A percentile compares a stretch with the other conserved stretches of the same genome.
Conservation (phyloP, 129 eudicot genomes). For the Lactuca saligna region DNA sequence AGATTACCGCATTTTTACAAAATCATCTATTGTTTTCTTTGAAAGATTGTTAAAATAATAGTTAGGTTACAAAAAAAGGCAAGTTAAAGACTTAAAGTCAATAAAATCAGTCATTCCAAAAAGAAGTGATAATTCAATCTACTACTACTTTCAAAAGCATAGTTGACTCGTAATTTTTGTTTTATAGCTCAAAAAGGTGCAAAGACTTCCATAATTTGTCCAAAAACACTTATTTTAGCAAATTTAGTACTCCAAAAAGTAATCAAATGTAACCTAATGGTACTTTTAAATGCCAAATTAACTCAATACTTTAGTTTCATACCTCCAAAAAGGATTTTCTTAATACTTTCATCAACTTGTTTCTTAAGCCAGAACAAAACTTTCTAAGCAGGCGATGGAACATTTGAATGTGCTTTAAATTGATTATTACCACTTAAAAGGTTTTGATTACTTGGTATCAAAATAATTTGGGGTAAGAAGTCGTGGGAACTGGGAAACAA, state of each 20-base stretch:
- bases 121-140: slow-evolving; percentile 16
- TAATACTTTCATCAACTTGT: neutral
- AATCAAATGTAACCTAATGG: slow-evolving; percentile 2
- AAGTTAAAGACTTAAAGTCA: slow-evolving; percentile 16
- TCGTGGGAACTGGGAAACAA: neutral
- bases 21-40: neutral
- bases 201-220: neutral
- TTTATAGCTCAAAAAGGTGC: neutral
- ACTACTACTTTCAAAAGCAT: slow-evolving; percentile 5
- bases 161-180: slow-evolving; percentile 13
- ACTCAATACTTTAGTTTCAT: neutral
- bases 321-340: neutral
- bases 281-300: slow-evolving; percentile 1
- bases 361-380: neutral
- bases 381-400: neutral
- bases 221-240: neutral
- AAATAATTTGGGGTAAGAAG: neutral
- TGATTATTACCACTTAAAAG: neutral
- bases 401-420: neutral
- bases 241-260: slow-evolving; percentile 5
- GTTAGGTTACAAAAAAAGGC: slow-evolving; percentile 11
- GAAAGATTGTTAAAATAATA: slow-evolving; percentile 9
- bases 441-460: neutral
- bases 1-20: neutral
- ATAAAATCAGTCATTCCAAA: slow-evolving; percentile 17